These are phyloP conservation scores for Kingdonia uniflora DNA, from an alignment of 164 flowering plant genomes.

Conservation along the genomic window DNA sequence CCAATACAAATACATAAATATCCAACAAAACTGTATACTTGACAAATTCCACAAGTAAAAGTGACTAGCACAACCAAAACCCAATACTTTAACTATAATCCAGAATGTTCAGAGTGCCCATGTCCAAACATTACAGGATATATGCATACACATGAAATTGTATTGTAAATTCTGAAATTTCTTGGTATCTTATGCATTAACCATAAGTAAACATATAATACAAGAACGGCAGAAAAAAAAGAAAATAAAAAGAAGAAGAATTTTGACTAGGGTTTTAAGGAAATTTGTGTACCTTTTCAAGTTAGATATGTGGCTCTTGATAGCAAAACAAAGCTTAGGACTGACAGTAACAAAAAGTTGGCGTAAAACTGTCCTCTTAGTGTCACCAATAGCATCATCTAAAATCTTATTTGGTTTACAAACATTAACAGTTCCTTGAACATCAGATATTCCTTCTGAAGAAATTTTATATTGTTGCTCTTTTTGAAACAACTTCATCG, in stretches of 20 bases:
- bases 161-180: no score
- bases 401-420: background rate
- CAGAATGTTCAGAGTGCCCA: no score
- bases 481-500: conserved; percentile 53
- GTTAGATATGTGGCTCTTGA: conserved; percentile 44
- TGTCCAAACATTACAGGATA: no score
- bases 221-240: background rate
- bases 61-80: no score
- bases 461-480: conserved; percentile 36
- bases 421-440: background rate
- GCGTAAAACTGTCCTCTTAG: conserved; percentile 19
- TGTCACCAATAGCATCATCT: conserved; percentile 6
- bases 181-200: no score
- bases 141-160: no score
- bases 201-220: background rate
- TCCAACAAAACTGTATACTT: no score
- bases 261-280: no score
- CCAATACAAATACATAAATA: no score
- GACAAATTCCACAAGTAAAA: no score
- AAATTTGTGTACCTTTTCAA: conserved; percentile 39
- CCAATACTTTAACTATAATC: no score
- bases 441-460: conserved; percentile 19
- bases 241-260: no score
- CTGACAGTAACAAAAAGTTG: conserved; percentile 86
- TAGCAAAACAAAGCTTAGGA: conserved; percentile 57